phyloP scores from a whole-genome alignment of 768 basidiomycete genomes.

The Pleurotus platypus region DNA sequence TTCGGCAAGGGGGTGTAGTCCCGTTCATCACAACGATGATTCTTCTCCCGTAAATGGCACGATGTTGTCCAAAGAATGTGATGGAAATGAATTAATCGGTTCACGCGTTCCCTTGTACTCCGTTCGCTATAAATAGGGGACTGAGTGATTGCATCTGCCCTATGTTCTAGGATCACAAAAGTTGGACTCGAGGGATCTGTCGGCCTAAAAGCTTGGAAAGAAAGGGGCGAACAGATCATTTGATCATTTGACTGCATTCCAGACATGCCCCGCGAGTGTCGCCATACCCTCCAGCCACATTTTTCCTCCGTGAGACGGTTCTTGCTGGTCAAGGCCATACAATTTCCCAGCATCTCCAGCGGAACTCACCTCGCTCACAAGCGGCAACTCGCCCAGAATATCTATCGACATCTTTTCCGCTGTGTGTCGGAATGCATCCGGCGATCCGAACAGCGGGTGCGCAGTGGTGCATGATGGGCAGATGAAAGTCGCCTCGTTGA shows the following conservation, averaged over 20 bases:
- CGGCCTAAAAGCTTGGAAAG: too few species aligned
- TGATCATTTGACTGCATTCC: neutral
- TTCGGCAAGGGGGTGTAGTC: neutral
- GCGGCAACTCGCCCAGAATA: conserved; percentile 77
- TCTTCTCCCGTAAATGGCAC: too few species aligned
- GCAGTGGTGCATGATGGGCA: conserved; percentile 68
- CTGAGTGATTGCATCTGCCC: too few species aligned
- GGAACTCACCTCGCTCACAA: conserved; percentile 70
- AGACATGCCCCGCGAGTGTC: neutral
- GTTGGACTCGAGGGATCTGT: too few species aligned
- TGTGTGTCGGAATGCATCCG: conserved; percentile 52
- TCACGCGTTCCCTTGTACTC: too few species aligned
- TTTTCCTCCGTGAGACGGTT: neutral
- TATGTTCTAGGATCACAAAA: too few species aligned
- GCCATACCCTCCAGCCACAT: conserved; percentile 1
- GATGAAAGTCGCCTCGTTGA: conserved; percentile 86
- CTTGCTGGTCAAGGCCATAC: conserved; percentile 24
- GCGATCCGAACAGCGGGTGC: conserved; percentile 27
- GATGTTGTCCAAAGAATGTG: too few species aligned
- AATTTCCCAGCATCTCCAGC: conserved; percentile 58
- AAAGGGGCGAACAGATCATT: neutral
- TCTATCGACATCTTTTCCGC: conserved; percentile 55
- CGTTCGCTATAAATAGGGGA: too few species aligned
- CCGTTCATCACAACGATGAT: neutral
- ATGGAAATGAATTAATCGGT: too few species aligned